Evolutionary conservation across 805 yeast genomes (phyloP), one percentile per base, ranked within the genome.

Genomic region (Saccharomycopsis fibuligera): DNA sequence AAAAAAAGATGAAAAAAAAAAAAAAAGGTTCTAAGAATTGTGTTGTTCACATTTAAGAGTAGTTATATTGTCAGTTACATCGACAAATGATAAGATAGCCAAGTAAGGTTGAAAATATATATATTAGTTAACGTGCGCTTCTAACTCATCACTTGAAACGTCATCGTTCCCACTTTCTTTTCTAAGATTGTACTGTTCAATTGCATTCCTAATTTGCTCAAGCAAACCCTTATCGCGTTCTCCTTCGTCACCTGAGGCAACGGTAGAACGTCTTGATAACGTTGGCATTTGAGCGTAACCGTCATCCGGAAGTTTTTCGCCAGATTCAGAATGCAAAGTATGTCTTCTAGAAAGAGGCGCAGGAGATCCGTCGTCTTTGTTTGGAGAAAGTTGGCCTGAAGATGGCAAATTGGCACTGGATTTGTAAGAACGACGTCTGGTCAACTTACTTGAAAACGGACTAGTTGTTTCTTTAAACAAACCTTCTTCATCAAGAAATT

Each of bases 391-490:
- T 9, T 22, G 6, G 8, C 29, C 40, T 8, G 24, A 16, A 56
- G 84, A 68, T 25, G 83, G 72, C 56, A 83, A 68, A 54, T 79
- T 81, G 56, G 83, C 71, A 47, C 83, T 66, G 0, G 90, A 83
- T 59, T 81, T 83, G n/a, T 87, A 84, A 27, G 88, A 80, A 58
- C 79, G 77, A 62, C 91, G 78, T 62, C 90, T 74, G 46, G 69
- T 65, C 62, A 83, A 66, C 43, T 68, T 68, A 5, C 78, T 80
- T 12, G 77, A 76, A 65, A 70, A 68, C 30, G 81, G 78, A 2
- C 62, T 59, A 8, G 64, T 58, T 59, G 59, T 25, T 60, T 62
- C 49, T 60, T 57, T 41, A 61, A 65, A 49, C 57, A 53, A 45
- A 60, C 58, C 17, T 22, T 52, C 51, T 41, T 51, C 49, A 31